Conservation (phyloP, 139 green algal genomes). For the Chlorella vulgaris region DNA sequence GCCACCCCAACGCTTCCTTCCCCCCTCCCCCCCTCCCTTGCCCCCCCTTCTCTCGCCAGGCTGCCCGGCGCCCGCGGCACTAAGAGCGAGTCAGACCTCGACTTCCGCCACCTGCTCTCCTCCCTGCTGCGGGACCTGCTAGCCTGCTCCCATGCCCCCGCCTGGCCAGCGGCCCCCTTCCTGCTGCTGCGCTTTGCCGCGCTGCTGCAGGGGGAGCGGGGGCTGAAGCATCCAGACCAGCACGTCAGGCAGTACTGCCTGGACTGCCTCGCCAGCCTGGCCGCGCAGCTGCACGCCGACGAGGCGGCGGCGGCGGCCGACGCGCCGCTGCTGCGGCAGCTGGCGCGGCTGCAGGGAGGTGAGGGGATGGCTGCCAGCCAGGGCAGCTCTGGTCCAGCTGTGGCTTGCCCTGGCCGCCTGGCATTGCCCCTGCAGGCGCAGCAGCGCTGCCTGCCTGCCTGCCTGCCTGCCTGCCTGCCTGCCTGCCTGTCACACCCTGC, state of each 20-base stretch:
- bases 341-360: conserved; percentile 25
- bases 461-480: too few species aligned
- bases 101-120: conserved; percentile 62
- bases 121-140: conserved; percentile 72
- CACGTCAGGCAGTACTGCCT: conserved; percentile 59
- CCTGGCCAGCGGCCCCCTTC: conserved; percentile 73
- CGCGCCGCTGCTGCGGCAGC: conserved; percentile 48
- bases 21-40: background rate
- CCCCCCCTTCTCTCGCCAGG: conserved; percentile 24
- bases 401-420: too few species aligned
- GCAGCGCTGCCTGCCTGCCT: too few species aligned
- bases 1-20: too few species aligned
- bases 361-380: background rate
- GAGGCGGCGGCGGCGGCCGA: conserved; percentile 12
- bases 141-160: conserved; percentile 52
- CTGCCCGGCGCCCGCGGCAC: conserved; percentile 47
- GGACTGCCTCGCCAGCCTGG: conserved; percentile 67
- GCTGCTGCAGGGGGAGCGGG: conserved; percentile 46
- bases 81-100: conserved; percentile 51
- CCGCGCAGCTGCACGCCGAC: conserved; percentile 28
- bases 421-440: too few species aligned
- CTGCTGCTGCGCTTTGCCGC: conserved; percentile 68
- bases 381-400: background rate
- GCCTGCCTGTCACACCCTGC: too few species aligned
- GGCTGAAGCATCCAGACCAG: conserved; percentile 54